Evolutionary conservation across 371 early-diverging fungal species (phyloP), one percentile per base, ranked within the genome.

Genomic region (Syncephalastrum monosporum): DNA sequence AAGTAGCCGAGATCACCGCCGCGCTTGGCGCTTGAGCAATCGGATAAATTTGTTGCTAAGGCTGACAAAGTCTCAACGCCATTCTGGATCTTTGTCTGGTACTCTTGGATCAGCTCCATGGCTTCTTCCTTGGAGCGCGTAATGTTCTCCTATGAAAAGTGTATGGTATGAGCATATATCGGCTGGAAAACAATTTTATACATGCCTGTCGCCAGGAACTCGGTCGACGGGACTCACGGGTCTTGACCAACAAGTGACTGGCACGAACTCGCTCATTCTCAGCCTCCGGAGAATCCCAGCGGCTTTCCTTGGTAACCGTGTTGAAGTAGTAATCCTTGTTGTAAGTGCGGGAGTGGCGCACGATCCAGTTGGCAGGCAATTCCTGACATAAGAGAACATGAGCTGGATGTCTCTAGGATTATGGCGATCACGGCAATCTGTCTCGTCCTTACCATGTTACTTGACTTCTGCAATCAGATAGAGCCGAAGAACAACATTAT

Each of bases 1-100:
- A 98, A 96, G 47, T 74, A 82, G 1, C 94, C 95, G 17, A 98
- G 67, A 79, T 98, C 97, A 10, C 98, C 98, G 1, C 90, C 89
- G 24, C 81, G 76, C 55, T 85, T 89, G 14, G 96, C 95, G 48
- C 92, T 92, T 12, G 87, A 85, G 70, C 98, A 98, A 68, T 98
- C 96, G 16, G 91, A 91, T 55, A 89, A 79, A 24, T 79, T 79
- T 1, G 71, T 71, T 5, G 98, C 97, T 16, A 95, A 63, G 16
- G 90, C 84, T 3, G 67, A 81, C 27, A 91, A 72, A 47, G 79
- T 67, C 19, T 71, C 80, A 53, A 75, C 79, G 29, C 87, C 87
- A 25, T 73, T 67, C 47, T 78, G 69, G 59, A 95, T 91, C 52
- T 78, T 75, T 43, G 51, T 45, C 43, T 83, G 76, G 59, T 83